Evolutionary conservation across 2,329 filamentous ascomycete species (phyloP).

Genomic region (Scedosporium dehoogii): DNA sequence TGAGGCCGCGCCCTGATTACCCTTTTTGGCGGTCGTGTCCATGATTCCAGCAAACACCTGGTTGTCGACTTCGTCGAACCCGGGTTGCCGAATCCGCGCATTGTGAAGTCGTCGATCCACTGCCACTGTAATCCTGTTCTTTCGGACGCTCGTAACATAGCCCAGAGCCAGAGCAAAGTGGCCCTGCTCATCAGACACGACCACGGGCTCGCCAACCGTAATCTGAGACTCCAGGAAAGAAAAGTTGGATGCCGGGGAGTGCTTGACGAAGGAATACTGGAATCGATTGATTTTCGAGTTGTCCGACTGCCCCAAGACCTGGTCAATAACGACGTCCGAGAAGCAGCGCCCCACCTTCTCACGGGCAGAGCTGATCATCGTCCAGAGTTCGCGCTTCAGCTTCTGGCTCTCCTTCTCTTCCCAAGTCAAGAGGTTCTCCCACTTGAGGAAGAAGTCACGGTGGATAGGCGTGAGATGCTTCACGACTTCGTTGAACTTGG

Average conservation of each 20-base stretch:
- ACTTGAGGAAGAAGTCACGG: conserved; percentile 81
- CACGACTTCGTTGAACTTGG: conserved; percentile 74
- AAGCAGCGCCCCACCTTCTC: conserved; percentile 88
- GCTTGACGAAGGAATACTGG: conserved; percentile 75
- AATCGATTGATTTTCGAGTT: conserved; percentile 85
- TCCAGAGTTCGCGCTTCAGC: conserved; percentile 86
- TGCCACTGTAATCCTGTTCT: conserved; percentile 70
- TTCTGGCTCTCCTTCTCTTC: conserved; percentile 88
- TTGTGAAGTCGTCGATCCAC: conserved; percentile 88
- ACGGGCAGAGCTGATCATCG: conserved; percentile 80
- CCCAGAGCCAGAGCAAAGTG: conserved; percentile 94
- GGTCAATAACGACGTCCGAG: conserved; percentile 63
- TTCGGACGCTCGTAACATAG: conserved; percentile 70
- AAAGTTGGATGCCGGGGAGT: conserved; percentile 48
- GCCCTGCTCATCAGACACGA: conserved; percentile 90
- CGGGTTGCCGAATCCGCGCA: conserved; percentile 61
- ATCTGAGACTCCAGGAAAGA: conserved; percentile 91
- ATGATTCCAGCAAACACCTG: conserved; percentile 88
- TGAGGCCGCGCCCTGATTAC: neutral
- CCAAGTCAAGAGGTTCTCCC: conserved; percentile 86
- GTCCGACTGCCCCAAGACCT: conserved; percentile 45
- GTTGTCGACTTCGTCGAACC: conserved; percentile 67
- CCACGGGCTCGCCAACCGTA: conserved; percentile 76
- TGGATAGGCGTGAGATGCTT: conserved; percentile 66
- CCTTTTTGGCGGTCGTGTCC: conserved; percentile 49